Conservation (phyloP, 306 rosid genomes). For the Cyclanthera cordifolia region DNA sequence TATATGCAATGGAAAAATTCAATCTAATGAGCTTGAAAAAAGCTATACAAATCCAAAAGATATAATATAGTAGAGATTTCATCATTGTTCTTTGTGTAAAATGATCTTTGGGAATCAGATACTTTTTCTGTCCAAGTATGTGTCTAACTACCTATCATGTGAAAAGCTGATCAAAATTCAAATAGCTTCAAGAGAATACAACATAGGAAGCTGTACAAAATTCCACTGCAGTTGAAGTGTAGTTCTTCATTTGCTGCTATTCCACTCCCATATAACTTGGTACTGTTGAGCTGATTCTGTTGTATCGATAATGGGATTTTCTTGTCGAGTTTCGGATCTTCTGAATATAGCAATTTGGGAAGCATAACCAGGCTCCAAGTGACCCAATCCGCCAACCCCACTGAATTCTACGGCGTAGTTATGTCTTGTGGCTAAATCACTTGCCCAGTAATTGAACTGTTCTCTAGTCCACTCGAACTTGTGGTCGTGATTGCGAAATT, state of each 20-base stretch:
- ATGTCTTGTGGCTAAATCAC: constrained; percentile 53
- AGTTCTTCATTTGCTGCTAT: constrained; percentile 19
- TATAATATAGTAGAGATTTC: background rate
- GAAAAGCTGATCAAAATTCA: background rate
- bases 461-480: constrained; percentile 95
- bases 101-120: background rate
- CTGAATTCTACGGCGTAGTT: constrained; percentile 63
- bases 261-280: constrained; percentile 62
- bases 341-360: constrained; percentile 92
- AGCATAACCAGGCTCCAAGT: constrained; percentile 83
- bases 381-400: constrained; percentile 84
- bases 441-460: constrained; percentile 76
- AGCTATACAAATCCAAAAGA: constrained; percentile 2
- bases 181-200: background rate
- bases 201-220: background rate
- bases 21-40: background rate
- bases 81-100: background rate
- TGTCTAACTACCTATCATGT: background rate
- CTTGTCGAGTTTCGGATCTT: constrained; percentile 19
- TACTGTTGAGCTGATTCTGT: constrained; percentile 23
- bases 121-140: background rate
- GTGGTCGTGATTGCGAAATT: constrained; percentile 88
- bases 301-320: constrained; percentile 14
- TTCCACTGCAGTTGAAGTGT: background rate
- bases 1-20: background rate